Conservation (phyloP, 176 grass and related monocot species). For the Typha latifolia region DNA sequence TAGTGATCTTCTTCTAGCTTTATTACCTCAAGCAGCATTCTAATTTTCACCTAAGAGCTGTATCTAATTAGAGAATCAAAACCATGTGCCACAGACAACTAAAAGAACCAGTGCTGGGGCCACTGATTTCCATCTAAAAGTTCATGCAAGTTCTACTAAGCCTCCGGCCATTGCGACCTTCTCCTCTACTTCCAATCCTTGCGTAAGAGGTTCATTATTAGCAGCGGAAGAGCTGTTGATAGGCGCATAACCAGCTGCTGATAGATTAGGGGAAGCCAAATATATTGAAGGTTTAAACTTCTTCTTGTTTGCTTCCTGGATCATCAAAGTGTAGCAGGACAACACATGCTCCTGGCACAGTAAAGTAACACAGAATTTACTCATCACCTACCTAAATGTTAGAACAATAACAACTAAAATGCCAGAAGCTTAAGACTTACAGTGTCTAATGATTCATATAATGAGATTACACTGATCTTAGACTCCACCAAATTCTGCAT, state of each 20-base stretch:
- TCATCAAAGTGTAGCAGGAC: constrained; percentile 85
- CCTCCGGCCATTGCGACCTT: constrained; percentile 38
- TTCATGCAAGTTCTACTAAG: constrained; percentile 28
- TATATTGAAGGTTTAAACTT: constrained; percentile 32
- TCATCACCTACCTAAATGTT: constrained; percentile 28
- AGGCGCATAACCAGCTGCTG: constrained; percentile 24
- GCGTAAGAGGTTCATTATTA: constrained; percentile 25
- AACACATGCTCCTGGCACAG: constrained; percentile 68
- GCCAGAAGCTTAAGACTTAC: constrained; percentile 31
- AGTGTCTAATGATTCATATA: constrained; percentile 40
- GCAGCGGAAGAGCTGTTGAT: constrained; percentile 28
- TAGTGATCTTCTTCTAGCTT: constrained; percentile 1
- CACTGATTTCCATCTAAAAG: constrained; percentile 3
- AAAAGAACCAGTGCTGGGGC: constrained; percentile 20
- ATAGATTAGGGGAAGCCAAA: constrained; percentile 36
- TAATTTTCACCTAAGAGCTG: constrained; percentile 15
- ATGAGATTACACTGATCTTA: constrained; percentile 38
- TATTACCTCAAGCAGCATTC: constrained; percentile 3
- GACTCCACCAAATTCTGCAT: constrained; percentile 32
- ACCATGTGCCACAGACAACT: constrained; percentile 12
- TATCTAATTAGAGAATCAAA: constrained; percentile 32
- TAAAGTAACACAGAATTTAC: constrained; percentile 37
- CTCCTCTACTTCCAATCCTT: constrained; percentile 44
- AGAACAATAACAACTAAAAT: neutral
- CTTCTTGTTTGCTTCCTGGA: constrained; percentile 32